Conservation (phyloP, 2,329 filamentous ascomycete genomes). For the Clathrospora elynae region DNA sequence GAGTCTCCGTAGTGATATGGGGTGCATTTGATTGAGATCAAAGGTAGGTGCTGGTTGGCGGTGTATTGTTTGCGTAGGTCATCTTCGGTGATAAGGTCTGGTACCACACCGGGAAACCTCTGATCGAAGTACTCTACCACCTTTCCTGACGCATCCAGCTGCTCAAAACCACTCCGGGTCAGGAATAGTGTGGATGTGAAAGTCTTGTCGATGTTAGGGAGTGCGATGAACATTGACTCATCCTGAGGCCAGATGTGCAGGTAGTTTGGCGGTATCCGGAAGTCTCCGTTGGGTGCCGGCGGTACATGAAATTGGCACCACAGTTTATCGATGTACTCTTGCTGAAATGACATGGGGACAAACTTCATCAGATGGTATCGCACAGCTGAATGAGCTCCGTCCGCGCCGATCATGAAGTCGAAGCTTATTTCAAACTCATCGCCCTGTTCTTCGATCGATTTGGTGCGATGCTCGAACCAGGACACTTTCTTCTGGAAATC, state of each 20-base stretch:
- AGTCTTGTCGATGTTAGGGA: slow-evolving; percentile 83
- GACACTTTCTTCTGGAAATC: slow-evolving; percentile 80
- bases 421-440: slow-evolving; percentile 82
- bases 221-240: slow-evolving; percentile 98
- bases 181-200: slow-evolving; percentile 97
- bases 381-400: slow-evolving; percentile 90
- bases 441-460: slow-evolving; percentile 30
- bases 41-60: slow-evolving; percentile 83
- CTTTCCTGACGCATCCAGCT: slow-evolving; percentile 66
- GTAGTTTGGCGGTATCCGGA: slow-evolving; percentile 87
- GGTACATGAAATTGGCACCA: slow-evolving; percentile 96
- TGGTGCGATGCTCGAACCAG: slow-evolving; percentile 74
- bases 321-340: slow-evolving; percentile 93
- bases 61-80: slow-evolving; percentile 76
- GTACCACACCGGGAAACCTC: slow-evolving; percentile 85
- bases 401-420: slow-evolving; percentile 90
- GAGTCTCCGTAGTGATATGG: slow-evolving; percentile 81
- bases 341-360: slow-evolving; percentile 84
- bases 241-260: slow-evolving; percentile 96
- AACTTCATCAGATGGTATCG: slow-evolving; percentile 97
- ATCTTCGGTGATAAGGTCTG: slow-evolving; percentile 66
- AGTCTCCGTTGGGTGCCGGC: slow-evolving; percentile 59
- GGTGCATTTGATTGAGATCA: slow-evolving; percentile 90
- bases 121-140: slow-evolving; percentile 76
- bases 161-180: slow-evolving; percentile 69